Percentiles rank a stretch among this genome's conserved stretches.
Conservation (phyloP, 345 rosid genomes). For the Salix caprea region DNA sequence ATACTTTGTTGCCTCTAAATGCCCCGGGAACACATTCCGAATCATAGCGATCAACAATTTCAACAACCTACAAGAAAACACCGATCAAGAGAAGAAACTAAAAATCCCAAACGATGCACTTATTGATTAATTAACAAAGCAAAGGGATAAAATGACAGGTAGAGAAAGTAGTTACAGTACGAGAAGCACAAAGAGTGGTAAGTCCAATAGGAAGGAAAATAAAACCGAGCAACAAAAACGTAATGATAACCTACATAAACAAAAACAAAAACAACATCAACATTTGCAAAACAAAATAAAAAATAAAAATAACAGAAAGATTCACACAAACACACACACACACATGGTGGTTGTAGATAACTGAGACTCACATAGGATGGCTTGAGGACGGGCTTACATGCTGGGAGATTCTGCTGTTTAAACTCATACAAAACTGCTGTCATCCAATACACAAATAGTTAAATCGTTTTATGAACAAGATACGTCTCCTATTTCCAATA, state of each 20-base stretch:
- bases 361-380: constrained; percentile 58
- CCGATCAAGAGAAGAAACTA: constrained; percentile 9
- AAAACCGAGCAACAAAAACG: constrained; percentile 50
- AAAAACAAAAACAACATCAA: background rate
- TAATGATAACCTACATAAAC: constrained; percentile 50
- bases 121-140: background rate
- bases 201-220: constrained; percentile 63
- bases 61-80: constrained; percentile 50
- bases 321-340: background rate
- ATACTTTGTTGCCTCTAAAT: constrained; percentile 44
- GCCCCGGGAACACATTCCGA: constrained; percentile 60
- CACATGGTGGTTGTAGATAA: background rate
- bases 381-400: constrained; percentile 83
- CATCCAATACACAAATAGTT: background rate
- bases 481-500: too few species aligned
- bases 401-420: constrained; percentile 75
- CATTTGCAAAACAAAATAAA: constrained; percentile 3
- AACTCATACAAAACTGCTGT: constrained; percentile 52
- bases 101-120: background rate
- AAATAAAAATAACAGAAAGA: background rate
- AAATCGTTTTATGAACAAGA: background rate
- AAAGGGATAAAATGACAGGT: background rate
- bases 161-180: constrained; percentile 37
- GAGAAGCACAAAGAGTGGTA: constrained; percentile 60
- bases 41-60: constrained; percentile 67